Evolutionary conservation across 2,329 filamentous ascomycete genomes (phyloP).

Genomic region (Pestalotiopsis sp.): DNA sequence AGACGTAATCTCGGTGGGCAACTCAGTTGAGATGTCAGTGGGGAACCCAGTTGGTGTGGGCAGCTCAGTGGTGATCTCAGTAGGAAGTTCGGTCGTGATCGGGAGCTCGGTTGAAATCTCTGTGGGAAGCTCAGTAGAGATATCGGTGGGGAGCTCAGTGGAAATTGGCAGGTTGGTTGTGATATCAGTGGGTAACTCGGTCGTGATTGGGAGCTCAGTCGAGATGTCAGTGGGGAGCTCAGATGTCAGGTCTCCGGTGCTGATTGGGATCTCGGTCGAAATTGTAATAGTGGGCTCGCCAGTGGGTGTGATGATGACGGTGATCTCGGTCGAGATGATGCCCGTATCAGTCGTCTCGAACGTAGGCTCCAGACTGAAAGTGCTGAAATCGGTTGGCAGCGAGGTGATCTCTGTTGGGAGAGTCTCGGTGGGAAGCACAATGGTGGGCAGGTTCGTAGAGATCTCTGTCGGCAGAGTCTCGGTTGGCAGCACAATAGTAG

Average conservation of each 20-base stretch:
- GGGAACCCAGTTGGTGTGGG: not conserved
- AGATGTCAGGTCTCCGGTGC: not conserved
- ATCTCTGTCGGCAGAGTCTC: not conserved
- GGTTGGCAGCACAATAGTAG: not conserved
- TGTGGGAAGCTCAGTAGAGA: not conserved
- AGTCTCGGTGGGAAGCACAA: not conserved
- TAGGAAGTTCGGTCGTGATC: not conserved
- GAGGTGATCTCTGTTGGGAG: not conserved
- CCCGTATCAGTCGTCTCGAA: not conserved
- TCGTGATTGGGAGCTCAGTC: not conserved
- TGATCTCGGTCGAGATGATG: not conserved
- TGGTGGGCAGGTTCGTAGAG: not conserved
- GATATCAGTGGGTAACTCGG: not conserved
- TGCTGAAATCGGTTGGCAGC: not conserved
- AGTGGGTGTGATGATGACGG: not conserved
- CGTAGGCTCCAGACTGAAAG: not conserved
- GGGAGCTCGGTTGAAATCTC: not conserved
- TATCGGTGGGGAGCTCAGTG: not conserved
- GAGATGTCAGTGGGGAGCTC: not conserved
- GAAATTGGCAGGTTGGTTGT: not conserved
- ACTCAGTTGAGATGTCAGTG: not conserved
- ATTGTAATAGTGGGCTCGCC: not conserved
- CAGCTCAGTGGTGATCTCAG: not conserved
- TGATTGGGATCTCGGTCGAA: not conserved
- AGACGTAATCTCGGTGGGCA: not conserved